Evolutionary conservation across 2,329 filamentous ascomycete species (phyloP).

Genomic region (Neoscytalidium dimidiatum): DNA sequence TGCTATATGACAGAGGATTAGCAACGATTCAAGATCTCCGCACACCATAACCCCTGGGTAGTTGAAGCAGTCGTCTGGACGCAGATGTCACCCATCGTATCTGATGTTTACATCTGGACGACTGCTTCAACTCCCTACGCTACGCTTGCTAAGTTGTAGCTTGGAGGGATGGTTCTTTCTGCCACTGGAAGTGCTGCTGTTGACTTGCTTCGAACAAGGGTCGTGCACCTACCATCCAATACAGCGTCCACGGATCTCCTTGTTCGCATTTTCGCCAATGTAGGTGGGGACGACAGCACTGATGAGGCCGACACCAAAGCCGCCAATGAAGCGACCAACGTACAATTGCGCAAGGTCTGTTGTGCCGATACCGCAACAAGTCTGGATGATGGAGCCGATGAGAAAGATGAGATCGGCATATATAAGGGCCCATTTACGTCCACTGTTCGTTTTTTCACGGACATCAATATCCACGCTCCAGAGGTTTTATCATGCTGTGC

Average conservation of each 20-base stretch:
- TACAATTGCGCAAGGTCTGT: conserved; percentile 42
- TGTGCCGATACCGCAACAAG: conserved; percentile 37
- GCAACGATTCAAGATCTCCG: no score
- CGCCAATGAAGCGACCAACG: conserved; percentile 45
- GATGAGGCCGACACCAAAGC: conserved; percentile 47
- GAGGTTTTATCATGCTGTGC: neutral
- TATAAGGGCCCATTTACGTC: conserved; percentile 44
- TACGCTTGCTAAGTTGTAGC: no score
- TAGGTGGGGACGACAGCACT: conserved; percentile 47
- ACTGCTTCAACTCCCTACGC: no score
- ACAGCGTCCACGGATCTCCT: conserved; percentile 41
- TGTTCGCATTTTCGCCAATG: conserved; percentile 49
- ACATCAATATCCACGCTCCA: no score
- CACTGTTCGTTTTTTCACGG: no score
- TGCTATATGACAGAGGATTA: conserved; percentile 21
- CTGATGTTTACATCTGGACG: no score
- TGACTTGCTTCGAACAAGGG: no score
- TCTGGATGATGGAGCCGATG: conserved; percentile 44
- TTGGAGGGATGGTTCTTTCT: no score
- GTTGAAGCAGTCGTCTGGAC: no score
- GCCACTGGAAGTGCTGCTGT: no score
- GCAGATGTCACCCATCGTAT: no score
- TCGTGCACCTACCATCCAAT: conserved; percentile 42
- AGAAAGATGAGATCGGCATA: conserved; percentile 46
- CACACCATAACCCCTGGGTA: no score